Base-by-base conservation (phyloP, 345 rosid species). In the Crucihimalaya himalaica region DNA sequence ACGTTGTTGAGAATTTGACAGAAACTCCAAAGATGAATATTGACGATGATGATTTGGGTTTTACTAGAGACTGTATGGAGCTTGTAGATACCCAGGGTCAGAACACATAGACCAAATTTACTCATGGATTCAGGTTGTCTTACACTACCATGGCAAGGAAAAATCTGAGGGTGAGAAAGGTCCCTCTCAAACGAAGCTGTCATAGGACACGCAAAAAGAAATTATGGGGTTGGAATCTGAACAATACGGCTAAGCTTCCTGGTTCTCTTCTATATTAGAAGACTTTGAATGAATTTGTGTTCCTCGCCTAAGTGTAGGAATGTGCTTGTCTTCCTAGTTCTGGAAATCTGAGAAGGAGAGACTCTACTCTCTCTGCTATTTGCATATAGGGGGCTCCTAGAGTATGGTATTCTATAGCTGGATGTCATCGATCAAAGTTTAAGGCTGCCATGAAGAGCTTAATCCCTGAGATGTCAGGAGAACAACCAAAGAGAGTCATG, bases 211-310 rank as follows among this genome's bases (percentile, higher is more conserved):
- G n/a, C n/a, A n/a, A n/a, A n/a, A n/a, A n/a, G n/a, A n/a, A n/a
- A n/a, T n/a, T n/a, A n/a, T n/a, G n/a, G n/a, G 84, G 91, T 54
- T 91, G 97, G 97, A 91, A 91, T 72, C 83, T 89, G 75, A 89
- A 87, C 79, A 81, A 83, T 51, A 57, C 83, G 50, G 83, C 97
- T 40, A 77, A 31, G 83, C 85, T 84, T 64, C 85, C 86, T 9
- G 86, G 84, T 68, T 91, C 96, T 62, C 91, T 91, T 82, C 88
- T 89, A 40, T 72, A 16, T 87, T 78, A 42, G 91, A 87, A 72
- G 86, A 73, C 73, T 54, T 40, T 18, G 34, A 78, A 64, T 78
- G 82, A 54, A 6, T 83, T 62, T 63, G 79, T 58, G 84, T 74
- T 63, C 89, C 96, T 86, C 83, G 72, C 56, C 72, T 89, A 71